Base-by-base conservation (phyloP, 1,284 basidiomycete species). In the Rhodotorula sp. region DNA sequence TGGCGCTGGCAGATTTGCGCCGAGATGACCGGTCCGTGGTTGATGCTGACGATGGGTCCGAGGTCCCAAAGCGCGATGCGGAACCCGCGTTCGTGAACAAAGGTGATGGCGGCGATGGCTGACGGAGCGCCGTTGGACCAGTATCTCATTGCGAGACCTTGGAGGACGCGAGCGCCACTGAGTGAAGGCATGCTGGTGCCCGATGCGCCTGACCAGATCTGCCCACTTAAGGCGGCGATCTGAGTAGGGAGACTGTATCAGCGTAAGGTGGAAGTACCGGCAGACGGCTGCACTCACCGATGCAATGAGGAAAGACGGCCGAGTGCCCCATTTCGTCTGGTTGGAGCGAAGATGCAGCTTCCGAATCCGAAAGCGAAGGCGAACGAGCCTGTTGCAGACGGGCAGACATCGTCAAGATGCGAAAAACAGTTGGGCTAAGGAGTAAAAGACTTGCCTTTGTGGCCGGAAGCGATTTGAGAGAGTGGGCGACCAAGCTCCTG, bases 101-200 rank as follows among this genome's bases (percentile, higher is more conserved):
- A 83, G 73, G 79, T 83, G n/a, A 83, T 80, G 60, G 83, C 82
- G 57, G 82, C 82, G 37, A 84, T 79, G 0, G 81, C 83, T 0
- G 82, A 82, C 0, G 83, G 81, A 0, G 83, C 82, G 44, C 83
- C 74, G 66, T 81, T 82, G 76, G 83, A 82, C 52, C 82, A 69
- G 51, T 18, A 79, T 2, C 82, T 82, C 82, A 83, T 83, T 28
- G 82, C 82, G 69, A 83, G 81, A 1, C 83, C 83, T 76, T 83
- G 83, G 69, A 84, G 82, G 7, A 81, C 78, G 20, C 83, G 78
- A 16, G 83, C 81, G 2, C 81, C 82, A 24, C 80, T 76, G 34
- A 84, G 82, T 0, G 82, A 83, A 0, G 80, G 73, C 30, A 83
- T 77, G 47, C 4, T 82, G 81, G 65, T 81, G 81, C 22, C 80